Evolutionary conservation across 495 filamentous ascomycete genomes (phyloP).

Genomic region (Delitschia confertaspora): DNA sequence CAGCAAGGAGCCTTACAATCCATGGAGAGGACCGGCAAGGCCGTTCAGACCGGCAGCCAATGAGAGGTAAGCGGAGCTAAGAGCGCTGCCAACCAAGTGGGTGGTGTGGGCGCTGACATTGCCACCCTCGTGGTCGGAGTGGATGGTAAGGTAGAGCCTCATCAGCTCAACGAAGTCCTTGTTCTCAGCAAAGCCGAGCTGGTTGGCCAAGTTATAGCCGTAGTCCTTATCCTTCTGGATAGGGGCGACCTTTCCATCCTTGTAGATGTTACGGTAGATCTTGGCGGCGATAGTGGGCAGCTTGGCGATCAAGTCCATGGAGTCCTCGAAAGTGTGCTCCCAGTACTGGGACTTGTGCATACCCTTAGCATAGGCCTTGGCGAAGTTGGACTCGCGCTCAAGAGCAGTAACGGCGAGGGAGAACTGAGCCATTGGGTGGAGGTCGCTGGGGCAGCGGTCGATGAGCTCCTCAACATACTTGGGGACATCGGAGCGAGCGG

Average conservation of each 20-base stretch:
- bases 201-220: slow-evolving; percentile 96
- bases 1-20: slow-evolving; percentile 47
- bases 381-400: slow-evolving; percentile 94
- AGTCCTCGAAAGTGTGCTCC: slow-evolving; percentile 98
- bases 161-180: slow-evolving; percentile 96
- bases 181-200: slow-evolving; percentile 92
- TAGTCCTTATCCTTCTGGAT: slow-evolving; percentile 99
- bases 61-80: slow-evolving; percentile 95
- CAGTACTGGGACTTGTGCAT: slow-evolving; percentile 99
- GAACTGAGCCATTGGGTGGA: slow-evolving; percentile 99
- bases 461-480: slow-evolving; percentile 98
- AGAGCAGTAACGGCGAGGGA: slow-evolving; percentile 94
- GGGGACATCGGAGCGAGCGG: slow-evolving; percentile 89
- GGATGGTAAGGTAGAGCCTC: slow-evolving; percentile 97
- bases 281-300: slow-evolving; percentile 93
- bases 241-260: slow-evolving; percentile 93
- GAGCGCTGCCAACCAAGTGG: slow-evolving; percentile 91
- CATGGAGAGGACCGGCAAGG: slow-evolving; percentile 95
- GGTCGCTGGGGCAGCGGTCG: slow-evolving; percentile 95
- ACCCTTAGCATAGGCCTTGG: slow-evolving; percentile 96
- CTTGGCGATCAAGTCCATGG: slow-evolving; percentile 99
- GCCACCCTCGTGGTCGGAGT: slow-evolving; percentile 95
- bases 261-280: slow-evolving; percentile 99
- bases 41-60: slow-evolving; percentile 94
- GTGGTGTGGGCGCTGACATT: slow-evolving; percentile 98